phyloP scores from a whole-genome alignment of 1,284 basidiomycete genomes.

The Fomitiporia mediterranea region DNA sequence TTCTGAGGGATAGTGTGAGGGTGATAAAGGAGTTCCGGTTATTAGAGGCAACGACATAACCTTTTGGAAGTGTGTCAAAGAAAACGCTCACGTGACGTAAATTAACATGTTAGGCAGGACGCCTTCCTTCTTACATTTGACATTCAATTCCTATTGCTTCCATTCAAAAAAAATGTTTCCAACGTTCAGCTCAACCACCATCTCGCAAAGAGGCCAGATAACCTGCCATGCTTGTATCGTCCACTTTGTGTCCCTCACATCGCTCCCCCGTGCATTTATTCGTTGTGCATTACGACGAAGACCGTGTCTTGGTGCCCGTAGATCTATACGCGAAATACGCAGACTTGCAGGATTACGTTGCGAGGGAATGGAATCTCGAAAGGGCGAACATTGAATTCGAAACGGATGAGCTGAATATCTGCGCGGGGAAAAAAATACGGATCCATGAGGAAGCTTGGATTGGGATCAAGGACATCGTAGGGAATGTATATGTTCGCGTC shows the following conservation, averaged over 20 bases:
- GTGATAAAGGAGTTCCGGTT: too few species aligned
- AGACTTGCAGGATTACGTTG: neutral
- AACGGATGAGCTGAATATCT: slow-evolving; percentile 15
- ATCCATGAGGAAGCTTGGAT: slow-evolving; percentile 16
- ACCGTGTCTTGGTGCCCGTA: slow-evolving; percentile 10
- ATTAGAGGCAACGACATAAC: too few species aligned
- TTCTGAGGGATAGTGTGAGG: too few species aligned
- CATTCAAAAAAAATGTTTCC: too few species aligned
- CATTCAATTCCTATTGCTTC: too few species aligned
- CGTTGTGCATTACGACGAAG: neutral
- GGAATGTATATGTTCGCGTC: slow-evolving; percentile 9
- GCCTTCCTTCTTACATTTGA: too few species aligned
- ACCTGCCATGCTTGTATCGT: slow-evolving; percentile 6
- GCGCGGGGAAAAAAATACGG: slow-evolving; percentile 4
- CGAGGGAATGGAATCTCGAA: slow-evolving; percentile 10
- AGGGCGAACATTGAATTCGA: neutral
- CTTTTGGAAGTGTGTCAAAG: too few species aligned
- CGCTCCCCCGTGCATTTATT: slow-evolving; percentile 1
- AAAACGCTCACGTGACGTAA: too few species aligned
- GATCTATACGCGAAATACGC: slow-evolving; percentile 9
- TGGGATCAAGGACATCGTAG: slow-evolving; percentile 12
- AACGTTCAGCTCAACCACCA: too few species aligned
- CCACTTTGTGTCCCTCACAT: neutral
- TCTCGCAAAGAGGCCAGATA: too few species aligned
- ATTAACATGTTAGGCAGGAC: too few species aligned